Evolutionary conservation across 179 eudicot species (phyloP), one percentile per base, ranked within the genome.

Genomic region (Carnegiea gigantea): DNA sequence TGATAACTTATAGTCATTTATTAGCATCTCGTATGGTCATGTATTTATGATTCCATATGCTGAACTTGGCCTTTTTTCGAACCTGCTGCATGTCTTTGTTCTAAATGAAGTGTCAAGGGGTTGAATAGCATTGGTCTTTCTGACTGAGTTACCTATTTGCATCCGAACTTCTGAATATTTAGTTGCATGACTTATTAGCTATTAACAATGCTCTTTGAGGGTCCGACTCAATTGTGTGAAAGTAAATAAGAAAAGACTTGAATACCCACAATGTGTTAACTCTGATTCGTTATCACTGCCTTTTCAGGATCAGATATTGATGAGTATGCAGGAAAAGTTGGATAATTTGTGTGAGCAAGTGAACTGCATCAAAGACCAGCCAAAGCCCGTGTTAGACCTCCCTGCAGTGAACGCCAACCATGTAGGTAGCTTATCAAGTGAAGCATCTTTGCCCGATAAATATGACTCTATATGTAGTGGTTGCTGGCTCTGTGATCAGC

Each of bases 291-390:
- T 75, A 33, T 78, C 79, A 43, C 48, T 48, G 28, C 4, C 48
- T 72, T 44, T 86, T 82, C 88, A 96, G 99, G 98, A 96, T 84
- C 90, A 89, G 76, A 88, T 94, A 83, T 90, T 96, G 82, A 83
- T 77, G 70, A 86, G 91, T 83, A 96, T 96, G 99, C 99, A 96
- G 84, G 85, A 92, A 78, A 92, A 94, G 89, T 92, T 96, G 43
- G 99, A 96, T 86, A 82, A 78, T 51, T 84, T 96, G 77, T 94
- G 97, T 57, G 90, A 92, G 82, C 93, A 92, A 84, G 83, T 92
- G 82, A 95, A 85, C 62, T 57, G 4, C 82, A 82, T 86, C 72
- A 96, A 88, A 83, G 98, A 92, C 70, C 93, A 84, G 80, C 84
- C 92, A 38, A 89, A 84, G 81, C 71, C 77, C 13, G 75, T 73